Evolutionary conservation across 139 green algal genomes (phyloP), one percentile per base, ranked within the genome.

Genomic region (Tetradesmus lagerheimii): DNA sequence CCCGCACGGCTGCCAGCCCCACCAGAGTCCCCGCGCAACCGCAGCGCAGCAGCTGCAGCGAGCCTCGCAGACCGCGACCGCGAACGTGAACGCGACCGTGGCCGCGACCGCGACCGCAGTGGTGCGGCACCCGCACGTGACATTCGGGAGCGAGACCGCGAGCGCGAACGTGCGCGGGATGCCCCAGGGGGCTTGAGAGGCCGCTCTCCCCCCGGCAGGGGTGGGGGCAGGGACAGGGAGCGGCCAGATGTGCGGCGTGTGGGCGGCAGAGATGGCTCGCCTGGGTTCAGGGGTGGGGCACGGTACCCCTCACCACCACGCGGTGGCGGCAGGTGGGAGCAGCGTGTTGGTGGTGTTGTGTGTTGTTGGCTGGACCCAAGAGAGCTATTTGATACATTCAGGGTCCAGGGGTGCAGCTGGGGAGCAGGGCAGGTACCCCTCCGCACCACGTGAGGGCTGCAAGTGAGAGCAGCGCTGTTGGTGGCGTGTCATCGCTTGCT

Each of bases 41-140:
- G 35, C 34, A 14, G 81, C 20, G 34, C 81, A 35, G 34, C 53
- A 78, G 34, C 81, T 23, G 81, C 81, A 87, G 81, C 57, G 0
- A 71, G 71, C 71, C 31, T 37, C 71, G 71, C 64, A 41, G 83
- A 88, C 20, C 62, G 83, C 16, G 83, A 88, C 82, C 82, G 82
- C 34, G 82, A 53, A n/a, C 83, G 83, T 0, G 62, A 88, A 27
- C 64, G 62, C 4, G 83, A 80, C 16, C 34, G n/a, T 41, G 67
- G 4, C 2, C 67, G 67, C 31, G 67, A 11, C 4, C 2, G 67
- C 31, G 67, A 11, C 4, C 2, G 18, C 34, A 43, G 41, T 34
- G 79, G 27, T 34, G 77, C 77, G 15, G 77, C 77, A 41, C 25
- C 79, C 5, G 79, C 41, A 47, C 50, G 53, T 31, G 83, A 50